These are phyloP conservation scores for Penicillium sp. DNA, from an alignment of 2,329 filamentous ascomycete species.

Conservation along the genomic window DNA sequence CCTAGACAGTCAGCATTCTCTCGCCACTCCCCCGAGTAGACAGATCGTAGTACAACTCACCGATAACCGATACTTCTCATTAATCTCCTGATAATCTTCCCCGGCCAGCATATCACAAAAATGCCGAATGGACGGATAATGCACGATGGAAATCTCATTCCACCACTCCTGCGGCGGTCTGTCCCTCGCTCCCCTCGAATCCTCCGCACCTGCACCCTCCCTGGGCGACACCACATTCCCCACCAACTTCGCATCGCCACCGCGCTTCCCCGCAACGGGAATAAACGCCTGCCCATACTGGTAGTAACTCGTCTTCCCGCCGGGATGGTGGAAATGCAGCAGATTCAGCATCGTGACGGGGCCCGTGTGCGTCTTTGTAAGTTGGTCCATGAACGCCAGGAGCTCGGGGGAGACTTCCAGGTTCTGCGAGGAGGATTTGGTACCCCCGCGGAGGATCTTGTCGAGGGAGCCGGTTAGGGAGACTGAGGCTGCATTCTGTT, in stretches of 20 bases:
- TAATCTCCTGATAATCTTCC: constrained; percentile 61
- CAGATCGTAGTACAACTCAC: constrained; percentile 24
- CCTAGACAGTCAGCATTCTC: constrained; percentile 28
- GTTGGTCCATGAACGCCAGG: constrained; percentile 50
- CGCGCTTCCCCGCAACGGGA: constrained; percentile 54
- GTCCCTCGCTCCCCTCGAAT: constrained; percentile 27
- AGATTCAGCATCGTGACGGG: constrained; percentile 67
- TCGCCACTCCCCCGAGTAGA: neutral
- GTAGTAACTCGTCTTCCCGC: constrained; percentile 56
- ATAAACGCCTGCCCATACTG: constrained; percentile 55
- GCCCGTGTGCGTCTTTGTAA: constrained; percentile 36
- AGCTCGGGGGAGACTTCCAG: constrained; percentile 59
- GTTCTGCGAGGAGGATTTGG: constrained; percentile 47
- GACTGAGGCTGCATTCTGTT: constrained; percentile 15
- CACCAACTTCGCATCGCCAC: constrained; percentile 63
- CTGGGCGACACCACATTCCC: constrained; percentile 54
- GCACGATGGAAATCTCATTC: constrained; percentile 67
- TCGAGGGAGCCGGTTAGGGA: constrained; percentile 34
- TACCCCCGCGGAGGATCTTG: constrained; percentile 25
- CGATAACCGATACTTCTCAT: constrained; percentile 54
- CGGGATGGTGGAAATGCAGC: constrained; percentile 56
- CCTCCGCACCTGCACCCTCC: constrained; percentile 14
- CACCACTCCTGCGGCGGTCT: constrained; percentile 45
- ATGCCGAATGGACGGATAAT: constrained; percentile 64
- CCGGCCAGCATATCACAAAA: constrained; percentile 64